Evolutionary conservation across 2,329 filamentous ascomycete genomes (phyloP).

Genomic region (Paecilomyces niveus): DNA sequence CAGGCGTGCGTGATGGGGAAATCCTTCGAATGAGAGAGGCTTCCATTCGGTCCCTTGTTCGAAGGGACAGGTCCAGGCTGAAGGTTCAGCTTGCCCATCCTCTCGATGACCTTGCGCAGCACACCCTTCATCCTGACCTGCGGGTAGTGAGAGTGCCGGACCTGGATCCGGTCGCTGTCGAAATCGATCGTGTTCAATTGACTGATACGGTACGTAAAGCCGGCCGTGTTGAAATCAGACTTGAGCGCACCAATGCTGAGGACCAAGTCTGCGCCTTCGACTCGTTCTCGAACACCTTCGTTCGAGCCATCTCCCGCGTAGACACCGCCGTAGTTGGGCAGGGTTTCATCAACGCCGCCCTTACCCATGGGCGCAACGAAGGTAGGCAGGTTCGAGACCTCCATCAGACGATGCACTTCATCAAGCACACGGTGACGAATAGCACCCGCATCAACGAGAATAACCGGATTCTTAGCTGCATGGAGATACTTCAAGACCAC

Average conservation of each 20-base stretch:
- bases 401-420: conserved; percentile 65
- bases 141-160: conserved; percentile 74
- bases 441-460: conserved; percentile 78
- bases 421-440: conserved; percentile 66
- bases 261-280: conserved; percentile 35
- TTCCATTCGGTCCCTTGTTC: conserved; percentile 44
- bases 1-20: conserved; percentile 43
- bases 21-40: conserved; percentile 20
- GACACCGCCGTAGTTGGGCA: conserved; percentile 72
- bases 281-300: conserved; percentile 36
- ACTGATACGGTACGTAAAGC: conserved; percentile 75
- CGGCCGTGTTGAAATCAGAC: conserved; percentile 49
- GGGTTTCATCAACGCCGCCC: conserved; percentile 69
- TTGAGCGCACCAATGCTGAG: conserved; percentile 39
- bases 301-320: conserved; percentile 75
- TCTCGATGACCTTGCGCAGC: conserved; percentile 60
- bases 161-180: conserved; percentile 66
- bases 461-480: conserved; percentile 64
- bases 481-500: conserved; percentile 68
- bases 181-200: conserved; percentile 78
- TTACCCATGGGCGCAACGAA: conserved; percentile 93
- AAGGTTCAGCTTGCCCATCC: conserved; percentile 50
- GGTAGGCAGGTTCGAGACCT: conserved; percentile 67
- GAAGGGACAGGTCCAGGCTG: conserved; percentile 46
- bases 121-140: conserved; percentile 75